Evolutionary conservation across 83 land plant species (phyloP).

Genomic region (Larix sibirica): DNA sequence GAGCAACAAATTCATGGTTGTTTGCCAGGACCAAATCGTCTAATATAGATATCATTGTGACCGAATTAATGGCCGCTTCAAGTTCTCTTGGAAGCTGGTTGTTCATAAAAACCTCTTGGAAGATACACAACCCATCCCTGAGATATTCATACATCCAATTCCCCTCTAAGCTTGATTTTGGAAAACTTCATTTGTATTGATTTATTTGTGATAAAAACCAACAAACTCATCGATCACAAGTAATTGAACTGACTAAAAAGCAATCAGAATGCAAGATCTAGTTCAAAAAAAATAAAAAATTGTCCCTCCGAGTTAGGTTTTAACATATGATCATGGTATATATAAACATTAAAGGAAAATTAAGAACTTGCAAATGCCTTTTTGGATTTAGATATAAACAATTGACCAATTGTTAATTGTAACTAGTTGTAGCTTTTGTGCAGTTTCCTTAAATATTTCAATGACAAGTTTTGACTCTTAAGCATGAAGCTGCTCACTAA

Average conservation of each 20-base stretch:
- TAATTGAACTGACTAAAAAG: neutral
- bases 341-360: too few relatives aligned
- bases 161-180: neutral
- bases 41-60: slow-evolving; percentile 5
- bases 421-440: too few relatives aligned
- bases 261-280: neutral
- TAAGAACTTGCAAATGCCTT: too few relatives aligned
- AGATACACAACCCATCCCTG: slow-evolving; percentile 3
- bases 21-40: slow-evolving; percentile 11
- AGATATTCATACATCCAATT: neutral
- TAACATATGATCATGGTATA: neutral
- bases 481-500: too few relatives aligned
- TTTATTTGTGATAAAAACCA: neutral
- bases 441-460: too few relatives aligned
- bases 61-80: neutral
- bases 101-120: slow-evolving; percentile 6
- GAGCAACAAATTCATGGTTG: slow-evolving; percentile 6
- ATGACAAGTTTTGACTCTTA: too few relatives aligned
- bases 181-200: neutral
- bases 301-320: neutral
- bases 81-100: neutral
- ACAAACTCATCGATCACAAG: neutral
- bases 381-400: too few relatives aligned
- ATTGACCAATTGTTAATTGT: too few relatives aligned
- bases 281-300: neutral